Evolutionary conservation across 805 yeast species (phyloP).

Genomic region (Candida alai): DNA sequence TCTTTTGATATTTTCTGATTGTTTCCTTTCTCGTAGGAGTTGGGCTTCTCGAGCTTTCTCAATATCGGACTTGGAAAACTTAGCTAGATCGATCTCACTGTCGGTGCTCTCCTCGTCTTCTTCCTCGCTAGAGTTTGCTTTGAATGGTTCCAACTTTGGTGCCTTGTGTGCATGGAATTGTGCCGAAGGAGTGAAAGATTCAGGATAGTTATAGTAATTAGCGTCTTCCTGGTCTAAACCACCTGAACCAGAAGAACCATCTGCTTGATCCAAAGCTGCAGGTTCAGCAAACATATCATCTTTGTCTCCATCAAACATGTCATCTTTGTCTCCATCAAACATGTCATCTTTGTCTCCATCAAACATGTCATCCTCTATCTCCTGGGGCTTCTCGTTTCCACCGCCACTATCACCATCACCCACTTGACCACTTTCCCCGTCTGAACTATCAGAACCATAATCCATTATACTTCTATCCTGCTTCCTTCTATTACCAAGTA

Average conservation of each 20-base stretch:
- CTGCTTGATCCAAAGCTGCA: no score
- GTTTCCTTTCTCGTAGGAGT: conserved; percentile 32
- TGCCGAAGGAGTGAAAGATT: conserved; percentile 13
- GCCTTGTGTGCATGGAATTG: conserved; percentile 14
- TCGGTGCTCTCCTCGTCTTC: conserved; percentile 29
- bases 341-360: conserved; percentile 7
- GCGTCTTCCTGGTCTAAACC: conserved; percentile 13
- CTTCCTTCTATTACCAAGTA: conserved; percentile 7
- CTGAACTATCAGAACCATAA: conserved; percentile 25
- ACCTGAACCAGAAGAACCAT: no score
- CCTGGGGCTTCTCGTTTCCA: conserved; percentile 5
- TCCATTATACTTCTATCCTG: conserved; percentile 16
- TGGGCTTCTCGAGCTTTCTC: conserved; percentile 41
- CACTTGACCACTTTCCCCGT: conserved; percentile 12
- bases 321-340: conserved; percentile 39
- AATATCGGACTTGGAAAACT: conserved; percentile 16
- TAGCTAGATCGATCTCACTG: conserved; percentile 18
- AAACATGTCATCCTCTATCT: conserved; percentile 15
- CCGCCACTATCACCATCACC: conserved; percentile 11
- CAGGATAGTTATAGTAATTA: conserved; percentile 28
- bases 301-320: conserved; percentile 40
- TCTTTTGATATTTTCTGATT: no score
- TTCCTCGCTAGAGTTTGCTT: conserved; percentile 52
- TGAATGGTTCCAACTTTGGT: conserved; percentile 60
- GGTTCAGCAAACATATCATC: no score